Percentiles rank a stretch among this genome's conserved stretches.
phyloP scores from a whole-genome alignment of 202 grass and related monocot genomes.

The Saccharum hybrid region DNA sequence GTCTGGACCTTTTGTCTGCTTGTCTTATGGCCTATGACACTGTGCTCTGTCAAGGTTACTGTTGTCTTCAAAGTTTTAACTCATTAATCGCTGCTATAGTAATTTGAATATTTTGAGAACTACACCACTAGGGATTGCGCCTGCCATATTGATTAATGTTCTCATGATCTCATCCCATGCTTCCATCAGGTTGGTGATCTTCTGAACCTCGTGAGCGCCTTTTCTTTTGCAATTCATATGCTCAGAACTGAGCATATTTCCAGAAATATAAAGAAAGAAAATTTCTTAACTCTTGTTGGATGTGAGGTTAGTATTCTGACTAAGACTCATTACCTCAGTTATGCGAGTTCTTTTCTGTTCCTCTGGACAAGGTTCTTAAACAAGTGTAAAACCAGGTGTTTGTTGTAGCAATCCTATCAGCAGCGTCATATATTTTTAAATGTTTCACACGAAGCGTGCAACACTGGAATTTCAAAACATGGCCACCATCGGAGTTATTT shows the following conservation, averaged over 20 bases:
- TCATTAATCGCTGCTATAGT: neutral
- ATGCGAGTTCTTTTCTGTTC: neutral
- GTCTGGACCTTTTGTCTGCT: slow-evolving; percentile 16
- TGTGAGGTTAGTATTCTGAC: slow-evolving; percentile 64
- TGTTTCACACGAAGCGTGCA: slow-evolving; percentile 43
- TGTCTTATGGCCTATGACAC: slow-evolving; percentile 1
- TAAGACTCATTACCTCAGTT: neutral
- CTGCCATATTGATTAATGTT: slow-evolving; percentile 29
- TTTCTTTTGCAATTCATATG: slow-evolving; percentile 90
- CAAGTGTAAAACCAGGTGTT: slow-evolving; percentile 56
- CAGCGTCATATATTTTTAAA: slow-evolving; percentile 68
- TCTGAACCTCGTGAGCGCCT: slow-evolving; percentile 73
- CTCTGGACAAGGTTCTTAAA: slow-evolving; percentile 31
- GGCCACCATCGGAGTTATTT: slow-evolving; percentile 45
- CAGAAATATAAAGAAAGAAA: slow-evolving; percentile 73
- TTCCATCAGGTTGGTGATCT: slow-evolving; percentile 76
- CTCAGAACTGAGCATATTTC: slow-evolving; percentile 87
- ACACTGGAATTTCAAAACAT: slow-evolving; percentile 49
- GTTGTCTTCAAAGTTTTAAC: neutral
- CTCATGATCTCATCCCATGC: slow-evolving; percentile 3
- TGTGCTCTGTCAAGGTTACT: slow-evolving; percentile 24
- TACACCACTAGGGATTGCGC: neutral
- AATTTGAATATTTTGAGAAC: neutral
- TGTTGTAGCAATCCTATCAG: slow-evolving; percentile 72
- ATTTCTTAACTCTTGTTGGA: slow-evolving; percentile 70